Evolutionary conservation across 768 basidiomycete species (phyloP), one percentile per base, ranked within the genome.

Genomic region (Dioszegia aurantiaca): DNA sequence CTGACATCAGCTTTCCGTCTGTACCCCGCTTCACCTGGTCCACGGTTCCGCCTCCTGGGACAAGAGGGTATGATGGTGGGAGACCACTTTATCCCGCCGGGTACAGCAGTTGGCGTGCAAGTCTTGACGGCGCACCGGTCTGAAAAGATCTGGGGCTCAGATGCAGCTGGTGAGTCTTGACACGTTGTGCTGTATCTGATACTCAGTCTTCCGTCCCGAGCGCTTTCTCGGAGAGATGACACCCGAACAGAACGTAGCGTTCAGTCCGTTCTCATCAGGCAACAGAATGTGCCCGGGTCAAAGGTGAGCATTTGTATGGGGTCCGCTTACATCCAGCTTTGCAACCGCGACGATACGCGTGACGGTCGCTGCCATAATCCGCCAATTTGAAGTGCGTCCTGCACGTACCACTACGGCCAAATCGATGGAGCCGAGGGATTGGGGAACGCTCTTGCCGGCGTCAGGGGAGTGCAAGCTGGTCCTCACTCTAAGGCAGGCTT

Each of bases 81-180:
- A 14, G 47, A 37, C 10, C 19, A 42, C 26, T 40, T 26, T 39
- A 16, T 58, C 24, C 56, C 56, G 11, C 31, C 47, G 14, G 56
- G 56, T 17, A 58, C 56, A 16, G 56, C 41, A 16, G 56, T 58
- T n/a, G 56, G 56, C 16, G 28, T 58, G 23, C 48, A 37, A 33
- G 30, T 58, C 3, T 51, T 37, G 45, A 58, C 56, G 4, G 45
- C 48, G 10, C 56, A 58, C n/a, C 45, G 47, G 6, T 39, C 36
- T 4, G 41, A 24, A 17, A 23, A 4, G 19, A 58, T 58, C 16
- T 58, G 56, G 56, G 56, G 56, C 10, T 8, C 39, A 4, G 56
- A 58, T 36, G 56, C 47, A 11, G 30, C 16, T 3, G 37, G 48
- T 49, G n/a, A 43, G 53, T 26, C 40, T 31, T 31, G n/a, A 17